Evolutionary conservation across 1,284 basidiomycete species (phyloP).

Genomic region (Pascua guehoae): DNA sequence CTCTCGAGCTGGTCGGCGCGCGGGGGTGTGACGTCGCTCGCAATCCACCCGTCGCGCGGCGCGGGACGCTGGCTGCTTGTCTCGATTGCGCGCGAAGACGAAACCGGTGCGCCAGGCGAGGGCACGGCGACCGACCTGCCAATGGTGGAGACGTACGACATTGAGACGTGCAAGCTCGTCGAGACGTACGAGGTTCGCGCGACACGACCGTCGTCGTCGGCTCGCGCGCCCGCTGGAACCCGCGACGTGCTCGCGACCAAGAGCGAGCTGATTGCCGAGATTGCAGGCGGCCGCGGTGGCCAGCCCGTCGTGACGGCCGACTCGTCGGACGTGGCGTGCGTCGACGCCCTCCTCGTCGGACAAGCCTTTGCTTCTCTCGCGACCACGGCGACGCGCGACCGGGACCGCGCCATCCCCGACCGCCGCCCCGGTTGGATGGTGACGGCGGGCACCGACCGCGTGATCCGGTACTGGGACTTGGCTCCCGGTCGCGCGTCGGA

Average conservation of each 20-base stretch:
- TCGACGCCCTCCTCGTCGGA: constrained; percentile 31
- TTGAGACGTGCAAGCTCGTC: constrained; percentile 48
- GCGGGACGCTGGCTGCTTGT: constrained; percentile 82
- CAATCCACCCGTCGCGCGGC: constrained; percentile 72
- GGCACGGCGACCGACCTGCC: constrained; percentile 9
- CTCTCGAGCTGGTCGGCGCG: constrained; percentile 77
- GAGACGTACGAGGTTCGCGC: constrained; percentile 40
- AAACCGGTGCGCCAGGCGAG: constrained; percentile 7
- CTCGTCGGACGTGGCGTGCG: constrained; percentile 12
- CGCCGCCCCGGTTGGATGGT: constrained; percentile 34
- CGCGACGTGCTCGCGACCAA: constrained; percentile 27
- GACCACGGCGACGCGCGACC: constrained; percentile 13
- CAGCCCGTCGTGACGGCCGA: constrained; percentile 13
- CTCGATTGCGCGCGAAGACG: constrained; percentile 56
- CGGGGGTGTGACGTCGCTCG: constrained; percentile 58
- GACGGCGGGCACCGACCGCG: constrained; percentile 44
- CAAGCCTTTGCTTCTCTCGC: constrained; percentile 27
- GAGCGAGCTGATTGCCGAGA: constrained; percentile 28
- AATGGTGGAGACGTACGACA: constrained; percentile 46
- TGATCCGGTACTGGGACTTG: constrained; percentile 46
- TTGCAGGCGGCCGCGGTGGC: constrained; percentile 18
- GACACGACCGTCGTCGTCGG: constrained; percentile 16
- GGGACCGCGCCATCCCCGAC: not conserved
- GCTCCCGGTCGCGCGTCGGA: constrained; percentile 15
- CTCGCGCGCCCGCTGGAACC: not conserved